A percentile compares a stretch with the other conserved stretches of the same genome.
phyloP scores from a whole-genome alignment of 164 flowering plant species.

The Sedum album region DNA sequence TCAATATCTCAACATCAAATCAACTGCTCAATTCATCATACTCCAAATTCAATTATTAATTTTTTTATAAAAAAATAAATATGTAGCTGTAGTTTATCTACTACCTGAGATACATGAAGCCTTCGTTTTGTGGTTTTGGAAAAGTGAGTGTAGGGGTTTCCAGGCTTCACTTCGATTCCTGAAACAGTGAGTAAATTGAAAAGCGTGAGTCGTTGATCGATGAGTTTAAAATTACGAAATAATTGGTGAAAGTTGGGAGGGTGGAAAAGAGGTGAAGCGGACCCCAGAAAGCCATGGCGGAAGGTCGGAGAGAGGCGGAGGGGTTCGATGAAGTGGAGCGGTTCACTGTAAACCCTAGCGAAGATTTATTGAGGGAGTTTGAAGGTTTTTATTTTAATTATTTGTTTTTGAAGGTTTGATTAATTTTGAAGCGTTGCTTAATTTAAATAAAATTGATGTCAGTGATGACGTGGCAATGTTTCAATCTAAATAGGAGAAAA shows the following conservation, averaged over 20 bases:
- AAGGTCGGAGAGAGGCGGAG: background rate
- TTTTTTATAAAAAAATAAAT: too few relatives aligned
- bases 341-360: background rate
- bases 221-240: too few relatives aligned
- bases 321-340: background rate
- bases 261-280: background rate
- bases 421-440: too few relatives aligned
- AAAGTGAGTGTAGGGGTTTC: conserved; percentile 34
- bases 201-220: background rate
- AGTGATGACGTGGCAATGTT: too few relatives aligned
- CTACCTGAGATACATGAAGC: conserved; percentile 42
- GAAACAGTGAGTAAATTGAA: background rate
- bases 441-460: too few relatives aligned
- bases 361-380: background rate
- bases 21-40: too few relatives aligned
- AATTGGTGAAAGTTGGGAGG: background rate
- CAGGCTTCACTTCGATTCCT: conserved; percentile 57
- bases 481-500: too few relatives aligned
- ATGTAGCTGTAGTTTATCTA: too few relatives aligned
- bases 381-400: background rate
- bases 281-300: conserved; percentile 35
- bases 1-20: background rate
- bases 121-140: conserved; percentile 18
- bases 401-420: too few relatives aligned
- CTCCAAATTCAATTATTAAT: too few relatives aligned